Evolutionary conservation across 257 asterid genomes (phyloP).

Genomic region (Solanum tarijense): DNA sequence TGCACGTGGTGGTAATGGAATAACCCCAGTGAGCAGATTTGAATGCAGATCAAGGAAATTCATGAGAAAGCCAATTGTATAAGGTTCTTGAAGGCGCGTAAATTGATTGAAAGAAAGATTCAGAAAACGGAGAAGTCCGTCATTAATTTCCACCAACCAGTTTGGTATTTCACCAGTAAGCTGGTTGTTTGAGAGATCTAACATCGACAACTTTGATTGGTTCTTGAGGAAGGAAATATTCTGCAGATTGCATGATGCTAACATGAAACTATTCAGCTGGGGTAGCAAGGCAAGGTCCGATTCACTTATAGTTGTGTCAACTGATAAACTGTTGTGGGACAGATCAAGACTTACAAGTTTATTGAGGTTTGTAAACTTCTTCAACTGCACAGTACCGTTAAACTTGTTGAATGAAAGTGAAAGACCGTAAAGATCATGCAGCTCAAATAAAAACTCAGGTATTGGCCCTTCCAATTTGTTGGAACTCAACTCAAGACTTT

Average conservation of each 20-base stretch:
- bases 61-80: not conserved
- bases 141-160: not conserved
- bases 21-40: not conserved
- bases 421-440: not conserved
- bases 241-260: conserved; percentile 46
- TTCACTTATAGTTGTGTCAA: conserved; percentile 2
- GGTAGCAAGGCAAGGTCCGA: conserved; percentile 5
- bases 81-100: not conserved
- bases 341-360: not conserved
- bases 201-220: not conserved
- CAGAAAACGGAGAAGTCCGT: not conserved
- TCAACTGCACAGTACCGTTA: conserved; percentile 4
- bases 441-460: not conserved
- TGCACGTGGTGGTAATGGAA: not conserved
- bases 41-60: not conserved
- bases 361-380: not conserved
- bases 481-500: conserved; percentile 7
- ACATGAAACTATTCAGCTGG: not conserved
- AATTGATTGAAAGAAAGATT: not conserved
- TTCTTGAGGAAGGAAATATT: conserved; percentile 30
- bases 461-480: conserved; percentile 7
- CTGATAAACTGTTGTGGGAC: conserved; percentile 12
- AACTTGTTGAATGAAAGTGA: conserved; percentile 2
- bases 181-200: conserved; percentile 21
- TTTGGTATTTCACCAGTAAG: conserved; percentile 3